phyloP scores from a whole-genome alignment of 2,329 filamentous ascomycete genomes.

The Rachicladosporium sp. region DNA sequence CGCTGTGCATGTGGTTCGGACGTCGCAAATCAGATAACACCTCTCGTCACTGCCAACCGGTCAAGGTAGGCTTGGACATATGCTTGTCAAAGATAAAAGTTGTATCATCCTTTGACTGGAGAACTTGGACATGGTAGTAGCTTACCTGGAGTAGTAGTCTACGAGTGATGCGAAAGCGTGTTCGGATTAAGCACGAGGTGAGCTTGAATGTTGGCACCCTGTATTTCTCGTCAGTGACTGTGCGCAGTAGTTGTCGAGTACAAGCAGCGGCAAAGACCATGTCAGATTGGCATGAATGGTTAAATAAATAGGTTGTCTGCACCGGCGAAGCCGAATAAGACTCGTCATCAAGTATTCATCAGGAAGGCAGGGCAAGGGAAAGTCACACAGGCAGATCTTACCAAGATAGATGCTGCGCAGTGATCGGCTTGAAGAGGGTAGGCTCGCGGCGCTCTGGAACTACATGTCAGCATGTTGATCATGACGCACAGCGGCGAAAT shows the following conservation, averaged over 20 bases:
- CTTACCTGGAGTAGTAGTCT: too few relatives aligned
- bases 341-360: constrained; percentile 29
- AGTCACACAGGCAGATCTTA: neutral
- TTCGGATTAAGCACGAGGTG: too few relatives aligned
- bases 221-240: neutral
- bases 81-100: constrained; percentile 27
- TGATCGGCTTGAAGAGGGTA: too few relatives aligned
- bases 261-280: constrained; percentile 4
- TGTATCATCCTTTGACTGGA: constrained; percentile 19
- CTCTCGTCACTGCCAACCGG: constrained; percentile 24
- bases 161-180: neutral
- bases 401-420: too few relatives aligned
- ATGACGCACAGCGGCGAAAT: too few relatives aligned
- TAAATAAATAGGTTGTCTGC: constrained; percentile 24
- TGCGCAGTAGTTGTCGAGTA: neutral
- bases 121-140: neutral
- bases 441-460: too few relatives aligned
- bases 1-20: too few relatives aligned
- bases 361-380: constrained; percentile 8
- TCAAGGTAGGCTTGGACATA: constrained; percentile 28
- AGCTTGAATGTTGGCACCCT: neutral
- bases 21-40: constrained; percentile 14
- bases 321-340: constrained; percentile 27
- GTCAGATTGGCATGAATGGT: constrained; percentile 26
- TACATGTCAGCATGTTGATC: too few relatives aligned